Percentiles rank a stretch among this genome's conserved stretches.
Conservation (phyloP, 805 yeast species). For the Pichia heedii region DNA sequence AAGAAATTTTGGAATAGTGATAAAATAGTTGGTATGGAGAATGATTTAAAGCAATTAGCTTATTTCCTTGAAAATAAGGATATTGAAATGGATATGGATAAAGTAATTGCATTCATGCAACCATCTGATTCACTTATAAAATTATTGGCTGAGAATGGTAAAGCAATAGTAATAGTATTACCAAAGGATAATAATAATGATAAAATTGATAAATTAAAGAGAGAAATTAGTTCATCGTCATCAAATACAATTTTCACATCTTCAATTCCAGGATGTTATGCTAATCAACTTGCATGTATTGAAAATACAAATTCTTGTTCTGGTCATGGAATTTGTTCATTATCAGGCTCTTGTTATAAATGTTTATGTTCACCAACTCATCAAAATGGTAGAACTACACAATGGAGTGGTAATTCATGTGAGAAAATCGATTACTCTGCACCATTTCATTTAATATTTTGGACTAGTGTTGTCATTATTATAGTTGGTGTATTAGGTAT, state of each 20-base stretch:
- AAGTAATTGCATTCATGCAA: background rate
- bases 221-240: background rate
- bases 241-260: background rate
- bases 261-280: slow-evolving; percentile 26
- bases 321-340: slow-evolving; percentile 44
- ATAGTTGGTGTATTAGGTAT: slow-evolving; percentile 41
- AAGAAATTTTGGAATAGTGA: slow-evolving; percentile 1
- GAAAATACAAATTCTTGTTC: slow-evolving; percentile 40
- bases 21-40: slow-evolving; percentile 22
- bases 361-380: slow-evolving; percentile 41
- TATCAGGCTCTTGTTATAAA: slow-evolving; percentile 36
- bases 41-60: slow-evolving; percentile 39
- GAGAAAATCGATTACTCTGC: slow-evolving; percentile 58
- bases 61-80: slow-evolving; percentile 24
- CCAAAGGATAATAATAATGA: background rate
- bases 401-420: slow-evolving; percentile 54
- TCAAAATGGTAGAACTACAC: slow-evolving; percentile 35
- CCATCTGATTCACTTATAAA: background rate
- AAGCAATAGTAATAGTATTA: background rate
- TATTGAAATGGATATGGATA: too few species aligned
- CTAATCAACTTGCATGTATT: slow-evolving; percentile 39
- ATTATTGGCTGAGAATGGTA: background rate
- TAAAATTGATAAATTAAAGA: background rate
- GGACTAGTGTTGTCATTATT: slow-evolving; percentile 48
- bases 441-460: slow-evolving; percentile 58